Conservation (phyloP, 2,329 filamentous ascomycete genomes). For the Cladosporium oxysporum region DNA sequence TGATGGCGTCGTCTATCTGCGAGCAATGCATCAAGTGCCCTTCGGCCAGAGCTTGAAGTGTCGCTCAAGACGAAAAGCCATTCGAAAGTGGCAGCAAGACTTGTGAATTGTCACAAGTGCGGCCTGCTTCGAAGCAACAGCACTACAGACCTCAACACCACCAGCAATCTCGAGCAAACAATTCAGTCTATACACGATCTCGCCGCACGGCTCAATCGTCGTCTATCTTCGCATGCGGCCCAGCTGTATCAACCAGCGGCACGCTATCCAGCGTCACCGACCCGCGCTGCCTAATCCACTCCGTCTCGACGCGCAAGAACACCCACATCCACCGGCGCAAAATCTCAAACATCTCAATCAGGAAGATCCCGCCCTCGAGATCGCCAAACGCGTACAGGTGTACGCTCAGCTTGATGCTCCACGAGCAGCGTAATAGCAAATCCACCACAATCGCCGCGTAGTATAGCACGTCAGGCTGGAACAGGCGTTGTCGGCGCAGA, state of each 20-base stretch:
- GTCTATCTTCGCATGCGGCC: slow-evolving; percentile 23
- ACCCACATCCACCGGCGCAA: slow-evolving; percentile 93
- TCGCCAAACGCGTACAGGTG: slow-evolving; percentile 82
- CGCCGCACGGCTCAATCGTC: slow-evolving; percentile 12
- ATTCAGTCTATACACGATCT: slow-evolving; percentile 1
- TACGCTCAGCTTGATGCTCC: slow-evolving; percentile 83
- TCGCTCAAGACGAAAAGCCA: not conserved
- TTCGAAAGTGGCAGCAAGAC: too few species aligned
- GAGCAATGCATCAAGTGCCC: too few species aligned
- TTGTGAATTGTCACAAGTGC: not conserved
- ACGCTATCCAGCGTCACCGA: slow-evolving; percentile 17
- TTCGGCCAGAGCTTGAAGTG: too few species aligned
- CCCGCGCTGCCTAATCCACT: slow-evolving; percentile 58
- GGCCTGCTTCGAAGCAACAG: not conserved
- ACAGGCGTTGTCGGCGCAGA: slow-evolving; percentile 71
- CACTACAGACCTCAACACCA: not conserved
- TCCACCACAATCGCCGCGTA: slow-evolving; percentile 80
- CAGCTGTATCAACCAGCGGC: slow-evolving; percentile 15
- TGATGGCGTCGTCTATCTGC: not conserved
- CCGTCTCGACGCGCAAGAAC: slow-evolving; percentile 91
- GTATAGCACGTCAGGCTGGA: slow-evolving; percentile 73
- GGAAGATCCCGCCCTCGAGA: slow-evolving; percentile 83
- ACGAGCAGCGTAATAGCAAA: slow-evolving; percentile 80
- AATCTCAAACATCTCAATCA: slow-evolving; percentile 85
- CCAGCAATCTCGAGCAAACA: not conserved